Evolutionary conservation across 2,329 filamentous ascomycete species (phyloP).

Genomic region (Claviceps maximensis): DNA sequence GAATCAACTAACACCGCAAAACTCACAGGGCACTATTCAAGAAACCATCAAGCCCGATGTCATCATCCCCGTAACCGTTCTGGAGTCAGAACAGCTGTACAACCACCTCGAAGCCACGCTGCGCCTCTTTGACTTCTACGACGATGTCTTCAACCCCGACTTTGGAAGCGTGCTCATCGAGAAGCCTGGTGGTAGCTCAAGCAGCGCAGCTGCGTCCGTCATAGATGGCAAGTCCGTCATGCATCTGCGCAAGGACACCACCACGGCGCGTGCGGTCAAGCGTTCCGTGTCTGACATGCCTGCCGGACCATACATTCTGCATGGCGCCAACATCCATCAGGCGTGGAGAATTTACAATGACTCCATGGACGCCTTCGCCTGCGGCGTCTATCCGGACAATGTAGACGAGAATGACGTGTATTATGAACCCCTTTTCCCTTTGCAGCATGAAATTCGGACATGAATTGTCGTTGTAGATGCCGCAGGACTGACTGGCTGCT

Average conservation of each 20-base stretch:
- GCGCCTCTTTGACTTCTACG: conserved; percentile 18
- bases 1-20: not conserved
- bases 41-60: conserved; percentile 28
- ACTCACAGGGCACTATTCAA: conserved; percentile 24
- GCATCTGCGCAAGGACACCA: conserved; percentile 11
- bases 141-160: conserved; percentile 26
- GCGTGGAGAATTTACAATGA: conserved; percentile 29
- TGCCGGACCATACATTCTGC: conserved; percentile 28
- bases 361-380: conserved; percentile 21
- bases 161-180: conserved; percentile 27
- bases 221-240: not conserved
- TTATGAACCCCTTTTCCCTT: not conserved
- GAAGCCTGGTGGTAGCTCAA: conserved; percentile 17
- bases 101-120: conserved; percentile 22
- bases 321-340: conserved; percentile 27
- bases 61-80: conserved; percentile 26
- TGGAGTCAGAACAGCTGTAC: conserved; percentile 25
- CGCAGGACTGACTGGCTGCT: not conserved
- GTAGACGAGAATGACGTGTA: conserved; percentile 6
- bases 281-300: conserved; percentile 15
- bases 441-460: not conserved
- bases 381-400: conserved; percentile 24
- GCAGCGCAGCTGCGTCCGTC: not conserved
- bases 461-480: not conserved
- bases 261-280: conserved; percentile 8